Evolutionary conservation across 1,139 yeast genomes (phyloP).

Genomic region (Nakaseomyces delphensis): DNA sequence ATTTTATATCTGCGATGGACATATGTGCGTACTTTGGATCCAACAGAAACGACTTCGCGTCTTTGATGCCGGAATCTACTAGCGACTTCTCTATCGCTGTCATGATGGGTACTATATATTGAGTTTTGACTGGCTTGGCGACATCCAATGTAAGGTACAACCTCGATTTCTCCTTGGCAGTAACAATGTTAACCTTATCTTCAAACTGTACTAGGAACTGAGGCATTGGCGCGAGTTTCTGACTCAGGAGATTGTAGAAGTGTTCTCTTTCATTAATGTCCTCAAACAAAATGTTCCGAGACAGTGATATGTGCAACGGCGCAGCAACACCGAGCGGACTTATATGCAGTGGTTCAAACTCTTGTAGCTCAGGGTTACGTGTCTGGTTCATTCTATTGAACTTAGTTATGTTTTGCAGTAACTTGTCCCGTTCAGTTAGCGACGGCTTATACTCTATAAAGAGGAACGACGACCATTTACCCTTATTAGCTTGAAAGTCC

Average conservation of each 20-base stretch:
- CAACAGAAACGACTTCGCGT: constrained; percentile 8
- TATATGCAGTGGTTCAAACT: constrained; percentile 17
- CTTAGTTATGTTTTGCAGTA: background rate
- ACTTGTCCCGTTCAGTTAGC: background rate
- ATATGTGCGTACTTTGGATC: constrained; percentile 12
- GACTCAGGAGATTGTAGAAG: constrained; percentile 10
- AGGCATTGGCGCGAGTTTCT: background rate
- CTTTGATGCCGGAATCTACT: constrained; percentile 6
- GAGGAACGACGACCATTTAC: constrained; percentile 4
- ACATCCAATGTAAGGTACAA: constrained; percentile 5
- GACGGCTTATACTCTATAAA: constrained; percentile 3
- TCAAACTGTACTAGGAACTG: constrained; percentile 1
- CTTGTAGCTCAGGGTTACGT: background rate
- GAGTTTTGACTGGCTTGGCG: background rate
- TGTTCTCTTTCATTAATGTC: constrained; percentile 11
- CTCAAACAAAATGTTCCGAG: constrained; percentile 12
- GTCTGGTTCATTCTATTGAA: background rate
- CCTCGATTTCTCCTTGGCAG: background rate
- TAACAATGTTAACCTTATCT: background rate
- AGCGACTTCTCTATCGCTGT: background rate
- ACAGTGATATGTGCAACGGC: constrained; percentile 22
- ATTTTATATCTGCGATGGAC: constrained; percentile 12
- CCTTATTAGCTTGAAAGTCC: background rate
- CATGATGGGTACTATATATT: background rate
- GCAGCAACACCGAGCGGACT: constrained; percentile 19